Evolutionary conservation across 768 basidiomycete genomes (phyloP).

Genomic region (Rhizopogon roseolus): DNA sequence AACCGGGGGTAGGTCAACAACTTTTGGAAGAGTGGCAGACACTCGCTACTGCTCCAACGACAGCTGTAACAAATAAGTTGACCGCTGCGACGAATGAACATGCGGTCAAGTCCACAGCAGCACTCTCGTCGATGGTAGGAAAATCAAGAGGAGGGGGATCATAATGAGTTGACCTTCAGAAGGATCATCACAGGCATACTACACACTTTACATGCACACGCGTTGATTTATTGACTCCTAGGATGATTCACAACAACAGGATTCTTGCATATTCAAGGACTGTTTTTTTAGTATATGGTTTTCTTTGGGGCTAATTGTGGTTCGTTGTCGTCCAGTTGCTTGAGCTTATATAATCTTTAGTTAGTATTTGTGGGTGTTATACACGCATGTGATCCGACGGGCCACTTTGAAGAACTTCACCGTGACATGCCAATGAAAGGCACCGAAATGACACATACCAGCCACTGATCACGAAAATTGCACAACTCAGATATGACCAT

Average conservation of each 20-base stretch:
- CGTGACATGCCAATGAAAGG: no score
- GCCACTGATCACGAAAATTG: no score
- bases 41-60: conserved; percentile 19
- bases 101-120: conserved; percentile 6
- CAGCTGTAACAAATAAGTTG: neutral
- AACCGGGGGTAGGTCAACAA: conserved; percentile 66
- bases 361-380: no score
- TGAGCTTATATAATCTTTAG: neutral
- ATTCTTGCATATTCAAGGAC: conserved; percentile 46
- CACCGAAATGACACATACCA: no score
- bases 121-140: neutral
- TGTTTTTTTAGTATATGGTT: conserved; percentile 28
- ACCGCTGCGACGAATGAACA: neutral
- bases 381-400: no score
- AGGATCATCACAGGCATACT: conserved; percentile 2
- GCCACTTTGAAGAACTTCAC: no score
- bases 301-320: neutral
- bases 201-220: conserved; percentile 2
- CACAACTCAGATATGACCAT: no score
- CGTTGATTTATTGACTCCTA: conserved; percentile 3
- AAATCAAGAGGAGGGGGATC: neutral
- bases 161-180: neutral
- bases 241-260: conserved; percentile 23
- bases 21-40: conserved; percentile 68
- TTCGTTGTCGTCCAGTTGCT: neutral